phyloP scores from a whole-genome alignment of 164 flowering plant species.

The Sextonia rubra region DNA sequence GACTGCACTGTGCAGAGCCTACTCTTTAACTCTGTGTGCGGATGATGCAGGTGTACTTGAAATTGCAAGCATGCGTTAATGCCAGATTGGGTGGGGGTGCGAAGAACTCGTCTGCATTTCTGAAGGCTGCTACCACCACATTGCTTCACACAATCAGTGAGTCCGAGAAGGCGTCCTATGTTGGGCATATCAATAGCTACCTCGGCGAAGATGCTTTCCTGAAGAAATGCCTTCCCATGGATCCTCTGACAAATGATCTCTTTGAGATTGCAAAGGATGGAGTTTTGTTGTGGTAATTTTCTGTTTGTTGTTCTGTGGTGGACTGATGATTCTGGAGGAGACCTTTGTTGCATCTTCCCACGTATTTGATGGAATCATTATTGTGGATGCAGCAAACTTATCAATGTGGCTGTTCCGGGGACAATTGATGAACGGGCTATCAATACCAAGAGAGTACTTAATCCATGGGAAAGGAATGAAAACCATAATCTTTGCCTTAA shows the following conservation, averaged over 20 bases:
- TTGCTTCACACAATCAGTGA: conserved; percentile 83
- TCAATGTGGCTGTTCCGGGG: conserved; percentile 84
- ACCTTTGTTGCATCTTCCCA: background rate
- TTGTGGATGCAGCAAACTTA: conserved; percentile 61
- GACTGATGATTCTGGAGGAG: background rate
- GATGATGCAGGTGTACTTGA: conserved; percentile 59
- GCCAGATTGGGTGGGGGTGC: conserved; percentile 48
- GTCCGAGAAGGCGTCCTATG: conserved; percentile 85
- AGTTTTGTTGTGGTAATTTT: conserved; percentile 71
- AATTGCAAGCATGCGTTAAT: conserved; percentile 55
- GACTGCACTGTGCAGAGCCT: background rate
- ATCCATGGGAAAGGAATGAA: conserved; percentile 91
- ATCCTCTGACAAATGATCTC: conserved; percentile 72
- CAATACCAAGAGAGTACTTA: conserved; percentile 64
- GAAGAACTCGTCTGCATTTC: conserved; percentile 75
- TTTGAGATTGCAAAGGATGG: conserved; percentile 90
- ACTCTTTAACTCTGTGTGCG: background rate
- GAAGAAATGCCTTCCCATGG: conserved; percentile 63
- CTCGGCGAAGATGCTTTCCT: conserved; percentile 68
- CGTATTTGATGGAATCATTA: background rate
- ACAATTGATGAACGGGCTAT: conserved; percentile 84
- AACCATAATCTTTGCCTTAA: conserved; percentile 81
- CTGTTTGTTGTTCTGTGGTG: background rate
- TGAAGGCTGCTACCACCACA: conserved; percentile 82
- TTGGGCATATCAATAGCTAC: conserved; percentile 79